Evolutionary conservation across 345 rosid genomes (phyloP).

Genomic region (Populus ilicifolia): DNA sequence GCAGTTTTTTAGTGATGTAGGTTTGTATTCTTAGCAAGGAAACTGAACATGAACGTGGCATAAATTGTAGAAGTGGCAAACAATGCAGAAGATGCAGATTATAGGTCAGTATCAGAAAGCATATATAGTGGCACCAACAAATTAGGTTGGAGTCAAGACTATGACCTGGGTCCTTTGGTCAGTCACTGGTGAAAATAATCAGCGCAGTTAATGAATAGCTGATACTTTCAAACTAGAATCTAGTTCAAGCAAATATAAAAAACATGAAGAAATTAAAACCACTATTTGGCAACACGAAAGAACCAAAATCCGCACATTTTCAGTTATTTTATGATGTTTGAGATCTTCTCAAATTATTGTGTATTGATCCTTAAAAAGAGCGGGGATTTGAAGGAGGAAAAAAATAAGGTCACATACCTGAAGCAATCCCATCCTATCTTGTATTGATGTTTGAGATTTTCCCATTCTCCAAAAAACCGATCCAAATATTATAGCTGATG

Average conservation of each 20-base stretch:
- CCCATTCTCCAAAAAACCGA: slow-evolving; percentile 99
- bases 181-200: neutral
- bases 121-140: neutral
- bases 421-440: slow-evolving; percentile 95
- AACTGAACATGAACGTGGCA: neutral
- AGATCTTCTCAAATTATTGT: too few species aligned
- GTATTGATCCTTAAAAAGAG: neutral
- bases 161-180: neutral
- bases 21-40: too few species aligned
- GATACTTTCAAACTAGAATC: neutral
- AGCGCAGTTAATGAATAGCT: neutral
- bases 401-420: slow-evolving; percentile 49
- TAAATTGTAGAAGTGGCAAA: neutral
- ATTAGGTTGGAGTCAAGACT: neutral
- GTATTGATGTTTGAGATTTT: slow-evolving; percentile 87
- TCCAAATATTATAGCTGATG: slow-evolving; percentile 96
- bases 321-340: too few species aligned
- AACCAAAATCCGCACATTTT: neutral
- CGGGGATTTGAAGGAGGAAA: slow-evolving; percentile 14
- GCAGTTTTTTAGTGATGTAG: too few species aligned
- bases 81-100: too few species aligned
- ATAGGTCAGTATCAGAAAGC: neutral
- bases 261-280: neutral
- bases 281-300: neutral
- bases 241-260: slow-evolving; percentile 2